Evolutionary conservation across 495 filamentous ascomycete species (phyloP), one percentile per base, ranked within the genome.

Genomic region (Penicillium herquei): DNA sequence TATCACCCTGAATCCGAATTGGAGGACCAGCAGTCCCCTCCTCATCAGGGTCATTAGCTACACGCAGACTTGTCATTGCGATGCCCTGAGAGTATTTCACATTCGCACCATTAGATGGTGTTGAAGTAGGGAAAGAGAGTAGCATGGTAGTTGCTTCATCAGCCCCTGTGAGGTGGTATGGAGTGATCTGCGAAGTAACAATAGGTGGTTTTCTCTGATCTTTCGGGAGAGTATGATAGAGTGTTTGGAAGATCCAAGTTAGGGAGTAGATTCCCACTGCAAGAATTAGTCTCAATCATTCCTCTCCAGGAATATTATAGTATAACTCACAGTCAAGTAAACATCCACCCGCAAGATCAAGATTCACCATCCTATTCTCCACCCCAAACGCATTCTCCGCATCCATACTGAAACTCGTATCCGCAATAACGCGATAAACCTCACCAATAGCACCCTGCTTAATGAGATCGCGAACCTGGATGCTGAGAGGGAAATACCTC

Each of bases 161-260:
- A 9, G 85, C 89, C 14, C 92, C 92, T 0, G 91, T 96, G 52
- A 77, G 67, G 52, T 82, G 76, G 73, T 94, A 93, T 53, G 87
- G 88, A 56, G 87, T 84, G 47, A 96, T 84, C 44, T 88, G 78
- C 0, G 83, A 71, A 63, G 75, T 75, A 18, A 85, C 75, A n/a
- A 64, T 78, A 0, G 87, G 87, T 5, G 79, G 52, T 57, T 78
- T 72, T 14, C 82, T 78, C 50, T 78, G 62, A 0, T 69, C 60
- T n/a, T 69, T 67, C 7, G 88, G 86, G 34, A 91, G 83, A 30
- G 84, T 78, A 68, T 92, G 88, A 67, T 96, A 97, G 39, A 96
- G 81, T 48, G 85, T 87, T 72, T 96, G 92, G 83, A 94, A 96
- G 53, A 94, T 79, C 93, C 92, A 98, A 6, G 91, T 96, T 42